phyloP scores from a whole-genome alignment of 1,284 basidiomycete species.

The Irpex lacteus region DNA sequence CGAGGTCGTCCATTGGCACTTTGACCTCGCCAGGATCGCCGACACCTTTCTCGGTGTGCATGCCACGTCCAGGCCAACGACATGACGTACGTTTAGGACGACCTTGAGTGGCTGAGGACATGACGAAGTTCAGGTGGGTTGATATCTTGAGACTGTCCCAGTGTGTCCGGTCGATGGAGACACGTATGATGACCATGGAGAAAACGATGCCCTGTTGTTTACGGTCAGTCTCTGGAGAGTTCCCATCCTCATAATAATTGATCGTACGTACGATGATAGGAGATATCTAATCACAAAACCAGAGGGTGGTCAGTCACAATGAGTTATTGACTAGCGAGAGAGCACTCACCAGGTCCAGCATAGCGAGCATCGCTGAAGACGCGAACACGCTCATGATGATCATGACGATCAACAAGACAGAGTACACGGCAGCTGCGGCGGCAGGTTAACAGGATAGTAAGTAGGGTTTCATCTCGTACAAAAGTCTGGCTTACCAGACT shows the following conservation, averaged over 20 bases:
- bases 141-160: conserved; percentile 15
- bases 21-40: background rate
- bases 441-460: background rate
- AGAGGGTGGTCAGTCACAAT: background rate
- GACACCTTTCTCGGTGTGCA: background rate
- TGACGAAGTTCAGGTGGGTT: conserved; percentile 11
- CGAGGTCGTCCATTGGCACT: background rate
- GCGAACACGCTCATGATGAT: conserved; percentile 8
- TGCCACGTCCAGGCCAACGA: background rate
- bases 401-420: conserved; percentile 6
- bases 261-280: conserved; percentile 8
- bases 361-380: conserved; percentile 6
- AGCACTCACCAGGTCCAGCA: conserved; percentile 9
- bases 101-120: background rate
- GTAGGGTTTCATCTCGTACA: background rate
- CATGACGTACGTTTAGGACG: background rate
- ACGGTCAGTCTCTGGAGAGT: background rate
- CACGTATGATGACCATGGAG: conserved; percentile 15
- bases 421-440: conserved; percentile 10
- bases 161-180: conserved; percentile 11
- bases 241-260: background rate
- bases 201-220: conserved; percentile 12
- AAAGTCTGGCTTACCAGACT: conserved; percentile 5
- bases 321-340: background rate
- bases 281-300: conserved; percentile 1